phyloP scores from a whole-genome alignment of 2,329 filamentous ascomycete species.

The Trichocomaceae sp. region DNA sequence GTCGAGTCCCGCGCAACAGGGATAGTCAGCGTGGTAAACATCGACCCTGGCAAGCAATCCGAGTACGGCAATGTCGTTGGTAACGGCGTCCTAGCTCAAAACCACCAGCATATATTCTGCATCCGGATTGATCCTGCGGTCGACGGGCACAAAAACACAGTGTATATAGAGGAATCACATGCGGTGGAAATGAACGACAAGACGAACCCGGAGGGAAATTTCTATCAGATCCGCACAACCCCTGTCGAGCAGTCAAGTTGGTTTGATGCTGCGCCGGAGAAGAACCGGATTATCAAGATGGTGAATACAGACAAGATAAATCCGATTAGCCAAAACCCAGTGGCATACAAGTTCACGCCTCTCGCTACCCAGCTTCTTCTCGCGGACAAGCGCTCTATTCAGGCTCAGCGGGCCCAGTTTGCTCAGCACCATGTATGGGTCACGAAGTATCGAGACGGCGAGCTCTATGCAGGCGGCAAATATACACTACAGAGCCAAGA shows the following conservation, averaged over 20 bases:
- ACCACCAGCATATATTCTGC: constrained; percentile 71
- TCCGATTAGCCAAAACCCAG: constrained; percentile 46
- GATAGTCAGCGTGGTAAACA: constrained; percentile 59
- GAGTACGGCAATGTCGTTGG: constrained; percentile 62
- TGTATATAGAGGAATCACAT: constrained; percentile 52
- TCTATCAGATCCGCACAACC: constrained; percentile 44
- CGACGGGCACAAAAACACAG: constrained; percentile 49
- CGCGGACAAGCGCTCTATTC: constrained; percentile 48
- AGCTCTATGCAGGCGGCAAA: constrained; percentile 49
- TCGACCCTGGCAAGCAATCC: constrained; percentile 53
- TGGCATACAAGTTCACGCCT: constrained; percentile 52
- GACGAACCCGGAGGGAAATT: constrained; percentile 49
- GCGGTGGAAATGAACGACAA: constrained; percentile 49
- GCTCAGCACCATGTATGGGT: constrained; percentile 52
- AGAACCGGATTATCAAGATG: constrained; percentile 52
- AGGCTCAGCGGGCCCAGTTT: constrained; percentile 49
- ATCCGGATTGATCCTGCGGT: constrained; percentile 57
- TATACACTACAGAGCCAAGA: constrained; percentile 48
- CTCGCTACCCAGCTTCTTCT: constrained; percentile 53
- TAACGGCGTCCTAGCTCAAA: constrained; percentile 58
- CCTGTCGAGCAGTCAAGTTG: constrained; percentile 43
- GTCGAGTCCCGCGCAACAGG: constrained; percentile 64
- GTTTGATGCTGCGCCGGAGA: constrained; percentile 39
- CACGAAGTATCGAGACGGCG: constrained; percentile 46
- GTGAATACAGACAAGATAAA: constrained; percentile 49